Base-by-base conservation (phyloP, 1,284 basidiomycete genomes). In the Lentinus polychrous region DNA sequence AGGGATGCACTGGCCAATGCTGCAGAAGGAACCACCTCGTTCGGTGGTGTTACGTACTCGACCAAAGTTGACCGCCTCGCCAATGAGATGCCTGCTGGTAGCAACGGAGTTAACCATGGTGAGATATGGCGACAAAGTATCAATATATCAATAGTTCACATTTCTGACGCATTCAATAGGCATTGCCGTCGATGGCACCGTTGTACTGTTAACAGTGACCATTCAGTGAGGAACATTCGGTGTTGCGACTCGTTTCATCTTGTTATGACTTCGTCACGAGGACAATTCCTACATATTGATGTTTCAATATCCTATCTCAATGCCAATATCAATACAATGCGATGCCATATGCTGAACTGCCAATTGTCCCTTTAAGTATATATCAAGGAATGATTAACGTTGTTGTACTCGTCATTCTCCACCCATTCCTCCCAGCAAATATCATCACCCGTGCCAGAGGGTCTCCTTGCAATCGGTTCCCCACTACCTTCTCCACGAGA, bases 41-140 rank as follows among this genome's bases (percentile, higher is more conserved):
- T 70, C 49, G 62, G 57, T 2, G 77, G 71, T 15, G 64, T 78
- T 7, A 66, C 58, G 2, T 86, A 85, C 55, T 56, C 44, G 18
- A 82, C 82, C 0, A 62, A 62, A 3, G 73, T 71, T 1, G 49
- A 70, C 55, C 70, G 70, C 54, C 52, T 80, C 31, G 71, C 69
- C 1, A 78, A 77, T 35, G 66, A 82, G 17, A 69, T 84, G 50
- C 59, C 73, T 17, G 55, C 72, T 14, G 82, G 82, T 17, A 61
- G 70, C 35, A 49, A 57, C 18, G 79, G 79, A 58, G 70, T 73
- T 37, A 72, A 73, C 53, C 74, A 77, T 48, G 66, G 70, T 70
- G 49, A 24, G 22, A 5, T 31, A 32, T 23, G 22, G 2, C 18
- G 32, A 7, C 40, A 27, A 43, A 14, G 17, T 23, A 20, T 31